A percentile compares a stretch with the other conserved stretches of the same genome.
Conservation (phyloP, 1,284 basidiomycete species). For the Melampsora americana region DNA sequence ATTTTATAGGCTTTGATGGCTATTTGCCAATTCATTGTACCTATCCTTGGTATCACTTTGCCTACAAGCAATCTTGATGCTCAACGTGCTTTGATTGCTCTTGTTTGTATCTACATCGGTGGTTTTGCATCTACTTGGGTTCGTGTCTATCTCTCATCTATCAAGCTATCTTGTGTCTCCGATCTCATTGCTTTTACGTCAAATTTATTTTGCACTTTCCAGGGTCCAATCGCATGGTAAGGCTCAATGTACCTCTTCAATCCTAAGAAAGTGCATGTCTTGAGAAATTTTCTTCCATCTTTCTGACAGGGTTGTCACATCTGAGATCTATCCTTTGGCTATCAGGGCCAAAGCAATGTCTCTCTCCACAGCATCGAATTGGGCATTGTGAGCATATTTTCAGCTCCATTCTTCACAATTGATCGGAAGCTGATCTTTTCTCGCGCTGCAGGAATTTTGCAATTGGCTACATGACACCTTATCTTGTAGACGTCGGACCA, state of each 20-base stretch:
- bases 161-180: background rate
- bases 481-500: constrained; percentile 64
- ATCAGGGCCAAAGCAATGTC: constrained; percentile 76
- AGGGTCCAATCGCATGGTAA: constrained; percentile 51
- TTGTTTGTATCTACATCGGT: constrained; percentile 72
- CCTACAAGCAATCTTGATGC: constrained; percentile 56
- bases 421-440: background rate
- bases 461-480: constrained; percentile 68
- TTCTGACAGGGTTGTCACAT: constrained; percentile 68
- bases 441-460: constrained; percentile 57
- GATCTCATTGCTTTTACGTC: constrained; percentile 38
- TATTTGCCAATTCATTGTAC: constrained; percentile 39
- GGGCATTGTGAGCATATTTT: constrained; percentile 59
- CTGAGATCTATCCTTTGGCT: constrained; percentile 63
- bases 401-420: constrained; percentile 51
- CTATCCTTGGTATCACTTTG: constrained; percentile 66
- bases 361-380: constrained; percentile 68
- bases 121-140: constrained; percentile 53
- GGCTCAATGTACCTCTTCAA: background rate
- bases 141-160: background rate
- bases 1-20: constrained; percentile 10
- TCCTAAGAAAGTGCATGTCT: background rate
- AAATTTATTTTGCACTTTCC: constrained; percentile 66
- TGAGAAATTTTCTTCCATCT: background rate
- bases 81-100: constrained; percentile 64